Base-by-base conservation (phyloP, 768 basidiomycete species). In the Suillus decipiens region DNA sequence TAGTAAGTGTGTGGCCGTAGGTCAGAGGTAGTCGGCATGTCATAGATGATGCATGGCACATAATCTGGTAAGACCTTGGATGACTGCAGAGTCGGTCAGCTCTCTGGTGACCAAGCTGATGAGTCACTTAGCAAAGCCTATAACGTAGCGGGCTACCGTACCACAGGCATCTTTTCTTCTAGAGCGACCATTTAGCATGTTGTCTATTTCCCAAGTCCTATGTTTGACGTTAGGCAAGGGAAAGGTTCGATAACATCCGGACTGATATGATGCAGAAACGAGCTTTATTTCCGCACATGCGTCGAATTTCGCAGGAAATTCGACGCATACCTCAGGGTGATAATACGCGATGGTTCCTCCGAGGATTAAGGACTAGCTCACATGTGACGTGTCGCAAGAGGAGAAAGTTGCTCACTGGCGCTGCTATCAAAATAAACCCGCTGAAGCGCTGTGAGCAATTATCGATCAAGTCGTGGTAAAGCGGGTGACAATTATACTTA, bases 321-420 rank as follows among this genome's bases (percentile, higher is more conserved):
- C 51, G 33, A 53, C 33, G 51, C 19, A 53, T 34, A 19, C 51
- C 51, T 53, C 51, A 33, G 51, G 34, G 51, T 53, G 19, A 34
- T 53, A 53, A 53, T 53, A 33, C 31, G 33, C 10, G 19, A n/a
- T 53, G 51, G 33, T 53, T 53, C 51, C 10, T 34, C 51, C 51
- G 51, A 53, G 51, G 51, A 53, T 53, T 34, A 53, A 53, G 19
- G 51, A 6, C 34, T 10, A 34, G 51, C 33, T 53, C 51, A 34
- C 51, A 53, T 33, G 31, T 24, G 47, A 53, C 19, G 33, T n/a
- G 10, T 14, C n/a, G 31, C 31, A n/a, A 53, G 31, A 33, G 31
- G 51, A 31, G 19, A 53, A n/a, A 53, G 33, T 53, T 53, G 19
- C 19, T 53, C 33, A n/a, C 3, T 28, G 28, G 28, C 28, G 3